Evolutionary conservation across 179 eudicot species (phyloP), one percentile per base, ranked within the genome.

Genomic region (Camellia oleifera): DNA sequence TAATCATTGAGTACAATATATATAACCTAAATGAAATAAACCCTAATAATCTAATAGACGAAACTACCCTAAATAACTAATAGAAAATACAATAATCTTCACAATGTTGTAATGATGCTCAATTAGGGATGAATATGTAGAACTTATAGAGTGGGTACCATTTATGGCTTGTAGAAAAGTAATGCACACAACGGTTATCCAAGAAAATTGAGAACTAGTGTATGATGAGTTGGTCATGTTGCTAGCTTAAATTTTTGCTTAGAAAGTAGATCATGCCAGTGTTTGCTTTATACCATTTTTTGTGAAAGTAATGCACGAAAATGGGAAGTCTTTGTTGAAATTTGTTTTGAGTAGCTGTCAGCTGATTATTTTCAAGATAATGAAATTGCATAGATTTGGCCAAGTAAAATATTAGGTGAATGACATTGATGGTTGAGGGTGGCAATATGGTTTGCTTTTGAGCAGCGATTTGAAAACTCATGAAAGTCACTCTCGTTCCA

Each of bases 341-440:
- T 70, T 70, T 70, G 23, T 45, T 70, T 17, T 6, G n/a, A 70
- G 74, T 46, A 70, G 56, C 26, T 70, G 15, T 70, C 74, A 5
- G 23, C 11, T 45, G 53, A 7, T 70, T 56, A 46, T 70, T 70
- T 42, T 68, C 23, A 2, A 12, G 48, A 68, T 8, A 40, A 40
- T 42, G 72, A 68, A 32, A 32, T 68, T 68, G 26, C 69, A 26
- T 23, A 23, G 69, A 65, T 65, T 65, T 20, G 69, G 72, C 72
- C 12, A 13, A 44, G 52, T 7, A 48, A 48, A 48, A 48, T 48
- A 7, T 26, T 26, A 26, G 32, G 32, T 26, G 7, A 48, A 48
- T 48, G 5, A 48, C 52, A 48, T 4, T 48, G 52, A 6, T 20
- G 32, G 32, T 26, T 26, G 32, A 26, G 32, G 32, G 32, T 26